Evolutionary conservation across 1,284 basidiomycete genomes (phyloP).

Genomic region (Tilletia caries): DNA sequence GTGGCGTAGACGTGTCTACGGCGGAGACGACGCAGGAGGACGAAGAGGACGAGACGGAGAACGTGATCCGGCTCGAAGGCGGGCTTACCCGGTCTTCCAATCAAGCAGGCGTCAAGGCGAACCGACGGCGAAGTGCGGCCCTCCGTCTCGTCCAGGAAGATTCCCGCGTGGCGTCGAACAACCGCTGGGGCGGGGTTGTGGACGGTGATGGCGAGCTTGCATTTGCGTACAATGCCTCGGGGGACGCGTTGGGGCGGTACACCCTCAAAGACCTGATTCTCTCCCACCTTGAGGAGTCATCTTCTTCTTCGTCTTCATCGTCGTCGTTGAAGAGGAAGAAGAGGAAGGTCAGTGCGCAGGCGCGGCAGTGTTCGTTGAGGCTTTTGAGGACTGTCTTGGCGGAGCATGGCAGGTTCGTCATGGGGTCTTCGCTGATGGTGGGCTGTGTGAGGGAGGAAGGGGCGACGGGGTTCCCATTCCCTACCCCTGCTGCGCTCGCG

Average conservation of each 20-base stretch:
- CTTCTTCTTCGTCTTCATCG: conserved; percentile 19
- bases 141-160: conserved; percentile 4
- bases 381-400: conserved; percentile 33
- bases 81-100: not conserved
- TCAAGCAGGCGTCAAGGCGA: conserved; percentile 6
- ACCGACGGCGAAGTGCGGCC: conserved; percentile 6
- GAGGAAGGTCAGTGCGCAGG: conserved; percentile 5
- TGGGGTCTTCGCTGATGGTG: conserved; percentile 14
- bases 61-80: conserved; percentile 14
- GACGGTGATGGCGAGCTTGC: conserved; percentile 8
- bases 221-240: conserved; percentile 6
- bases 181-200: conserved; percentile 4
- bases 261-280: conserved; percentile 39
- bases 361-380: conserved; percentile 27
- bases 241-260: conserved; percentile 21
- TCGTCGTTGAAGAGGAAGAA: conserved; percentile 19
- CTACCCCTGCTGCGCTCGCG: not conserved
- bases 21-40: not conserved
- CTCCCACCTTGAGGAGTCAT: conserved; percentile 29
- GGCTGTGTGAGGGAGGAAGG: conserved; percentile 16
- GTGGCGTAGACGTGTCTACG: too few relatives aligned
- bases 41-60: not conserved
- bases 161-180: conserved; percentile 3
- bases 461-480: conserved; percentile 23
- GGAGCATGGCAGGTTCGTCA: conserved; percentile 33